Evolutionary conservation across 345 rosid species (phyloP).

Genomic region (Sisymbrium irio): DNA sequence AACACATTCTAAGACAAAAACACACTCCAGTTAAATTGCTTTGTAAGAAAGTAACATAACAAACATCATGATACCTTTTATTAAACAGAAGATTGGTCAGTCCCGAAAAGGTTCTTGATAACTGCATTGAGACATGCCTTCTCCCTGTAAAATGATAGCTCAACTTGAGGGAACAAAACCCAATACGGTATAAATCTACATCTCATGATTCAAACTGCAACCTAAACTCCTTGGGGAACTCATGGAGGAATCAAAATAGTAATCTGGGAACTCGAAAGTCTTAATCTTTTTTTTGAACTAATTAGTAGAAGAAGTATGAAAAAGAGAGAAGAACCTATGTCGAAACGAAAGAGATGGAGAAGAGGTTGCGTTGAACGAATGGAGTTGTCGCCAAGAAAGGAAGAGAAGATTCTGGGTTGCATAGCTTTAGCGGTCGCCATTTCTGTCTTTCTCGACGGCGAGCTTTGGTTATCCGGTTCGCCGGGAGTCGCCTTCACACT

Average conservation of each 20-base stretch:
- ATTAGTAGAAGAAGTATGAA: background rate
- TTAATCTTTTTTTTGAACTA: background rate
- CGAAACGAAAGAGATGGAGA: constrained; percentile 41
- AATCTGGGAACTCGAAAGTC: constrained; percentile 2
- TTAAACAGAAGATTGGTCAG: constrained; percentile 65
- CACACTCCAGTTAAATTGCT: background rate
- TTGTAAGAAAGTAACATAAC: background rate
- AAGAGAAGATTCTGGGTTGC: constrained; percentile 63
- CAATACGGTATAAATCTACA: background rate
- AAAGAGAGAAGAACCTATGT: constrained; percentile 43
- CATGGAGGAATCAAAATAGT: background rate
- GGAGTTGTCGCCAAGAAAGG: constrained; percentile 51
- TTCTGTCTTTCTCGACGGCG: constrained; percentile 16
- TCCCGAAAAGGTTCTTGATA: constrained; percentile 58
- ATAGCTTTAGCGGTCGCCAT: constrained; percentile 61
- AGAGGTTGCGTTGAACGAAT: constrained; percentile 52
- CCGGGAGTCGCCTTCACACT: background rate
- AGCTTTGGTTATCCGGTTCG: constrained; percentile 23
- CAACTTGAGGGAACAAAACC: background rate
- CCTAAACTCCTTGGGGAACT: background rate
- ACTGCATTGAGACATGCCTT: constrained; percentile 60
- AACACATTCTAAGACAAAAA: background rate
- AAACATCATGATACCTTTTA: constrained; percentile 49
- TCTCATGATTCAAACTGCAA: background rate
- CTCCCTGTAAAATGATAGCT: constrained; percentile 39